Evolutionary conservation across 306 rosid species (phyloP), one percentile per base, ranked within the genome.

Genomic region (Pterocarpus macrocarpus): DNA sequence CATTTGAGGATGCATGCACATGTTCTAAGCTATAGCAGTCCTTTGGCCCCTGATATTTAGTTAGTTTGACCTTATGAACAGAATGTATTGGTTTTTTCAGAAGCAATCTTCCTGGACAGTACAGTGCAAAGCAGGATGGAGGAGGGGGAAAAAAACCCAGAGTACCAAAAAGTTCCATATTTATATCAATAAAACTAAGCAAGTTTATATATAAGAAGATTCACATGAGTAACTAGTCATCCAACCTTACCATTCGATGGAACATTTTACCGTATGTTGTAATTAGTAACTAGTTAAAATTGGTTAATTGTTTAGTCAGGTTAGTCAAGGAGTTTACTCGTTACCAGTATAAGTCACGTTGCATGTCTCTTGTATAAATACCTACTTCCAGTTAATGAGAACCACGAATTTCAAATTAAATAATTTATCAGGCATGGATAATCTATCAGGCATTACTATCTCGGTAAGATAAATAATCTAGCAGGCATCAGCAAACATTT

Each of bases 1-100:
- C 0, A 43, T 79, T 35, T 13, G 11, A 61, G 71, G 28, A 69
- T 45, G 71, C 13, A 15, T 15, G 34, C 35, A 55, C 8, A 45
- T 50, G 55, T 49, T 36, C 43, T 66, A 65, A 52, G 75, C 33
- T 13, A 76, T 38, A 45, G 28, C 74, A 38, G 32, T 55, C 75
- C 58, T 78, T 66, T 8, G 49, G 7, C 8, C 16, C 14, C 38
- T 56, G 2, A 70, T 28, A 63, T 53, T 71, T 13, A 28, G 34
- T 64, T 49, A 36, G 38, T 62, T 64, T 64, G 38, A 50, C 73
- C 15, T 49, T 10, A n/a, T 33, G 49, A 13, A 76, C 4, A 75
- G 2, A 63, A 44, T 8, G 33, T n/a, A 32, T 1, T 32, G 59
- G 17, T 32, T 63, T 47, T 63, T 49, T 50, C n/a, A 47, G 32